A percentile compares a stretch with the other conserved stretches of the same genome.
These are phyloP conservation scores for Venturia aucupariae DNA, from an alignment of 2,329 filamentous ascomycete species.

Conservation along the genomic window DNA sequence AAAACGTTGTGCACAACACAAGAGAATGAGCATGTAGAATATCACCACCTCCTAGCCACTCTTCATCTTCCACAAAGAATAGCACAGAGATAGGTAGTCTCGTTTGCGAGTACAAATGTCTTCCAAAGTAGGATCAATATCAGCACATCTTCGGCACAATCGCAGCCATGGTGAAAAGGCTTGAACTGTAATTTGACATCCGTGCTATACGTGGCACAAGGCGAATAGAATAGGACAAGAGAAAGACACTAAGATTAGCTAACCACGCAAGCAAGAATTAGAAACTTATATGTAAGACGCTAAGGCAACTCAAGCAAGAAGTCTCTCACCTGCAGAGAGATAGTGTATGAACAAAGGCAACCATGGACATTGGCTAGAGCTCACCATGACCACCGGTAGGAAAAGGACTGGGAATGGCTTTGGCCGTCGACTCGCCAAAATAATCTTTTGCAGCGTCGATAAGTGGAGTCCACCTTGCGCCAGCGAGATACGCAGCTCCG, in stretches of 20 bases:
- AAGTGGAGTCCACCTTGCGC: conserved; percentile 57
- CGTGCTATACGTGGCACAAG: conserved; percentile 54
- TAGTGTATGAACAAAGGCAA: not conserved
- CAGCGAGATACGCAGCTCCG: conserved; percentile 65
- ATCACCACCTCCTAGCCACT: conserved; percentile 6
- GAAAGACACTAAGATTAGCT: conserved; percentile 9
- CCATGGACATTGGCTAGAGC: not conserved
- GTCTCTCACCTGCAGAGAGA: conserved; percentile 1
- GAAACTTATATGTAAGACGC: not conserved
- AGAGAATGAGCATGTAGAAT: not conserved
- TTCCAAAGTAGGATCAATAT: conserved; percentile 41
- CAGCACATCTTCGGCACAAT: conserved; percentile 99
- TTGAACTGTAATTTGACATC: conserved; percentile 99
- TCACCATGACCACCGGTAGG: conserved; percentile 9
- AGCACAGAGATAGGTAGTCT: conserved; percentile 8
- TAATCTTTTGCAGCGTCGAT: conserved; percentile 36
- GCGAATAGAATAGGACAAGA: not conserved
- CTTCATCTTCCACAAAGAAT: conserved; percentile 7
- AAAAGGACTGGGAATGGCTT: not conserved
- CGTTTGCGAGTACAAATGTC: conserved; percentile 9
- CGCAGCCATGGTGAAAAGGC: conserved; percentile 63
- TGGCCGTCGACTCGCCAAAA: not conserved
- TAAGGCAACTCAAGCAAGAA: not conserved
- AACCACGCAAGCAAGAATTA: not conserved
- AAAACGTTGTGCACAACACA: no score